phyloP scores from a whole-genome alignment of 1,284 basidiomycete genomes.

The Cystobasidiaceae sp. region DNA sequence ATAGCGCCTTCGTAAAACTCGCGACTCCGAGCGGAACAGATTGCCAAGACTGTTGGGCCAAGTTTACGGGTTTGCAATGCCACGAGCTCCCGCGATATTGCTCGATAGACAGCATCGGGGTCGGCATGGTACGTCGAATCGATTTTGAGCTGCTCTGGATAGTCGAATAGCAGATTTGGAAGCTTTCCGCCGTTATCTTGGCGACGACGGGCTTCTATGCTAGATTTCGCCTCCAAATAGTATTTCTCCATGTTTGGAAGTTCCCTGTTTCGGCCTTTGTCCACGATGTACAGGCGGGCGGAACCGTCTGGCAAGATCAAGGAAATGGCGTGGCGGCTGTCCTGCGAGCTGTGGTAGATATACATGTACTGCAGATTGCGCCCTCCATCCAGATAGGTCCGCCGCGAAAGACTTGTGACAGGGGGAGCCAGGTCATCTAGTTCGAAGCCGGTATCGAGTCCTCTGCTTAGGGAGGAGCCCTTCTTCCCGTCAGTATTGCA shows the following conservation, averaged over 20 bases:
- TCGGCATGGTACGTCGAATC: conserved; percentile 69
- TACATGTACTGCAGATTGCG: conserved; percentile 69
- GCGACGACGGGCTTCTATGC: conserved; percentile 38
- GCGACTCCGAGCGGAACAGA: conserved; percentile 81
- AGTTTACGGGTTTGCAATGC: conserved; percentile 55
- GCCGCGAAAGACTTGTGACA: conserved; percentile 56
- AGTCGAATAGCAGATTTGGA: conserved; percentile 54
- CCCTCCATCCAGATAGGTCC: conserved; percentile 67
- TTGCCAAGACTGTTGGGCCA: conserved; percentile 65
- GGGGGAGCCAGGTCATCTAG: conserved; percentile 73
- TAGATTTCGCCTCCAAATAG: conserved; percentile 60
- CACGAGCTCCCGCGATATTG: conserved; percentile 81
- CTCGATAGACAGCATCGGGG: conserved; percentile 74
- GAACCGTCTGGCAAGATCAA: conserved; percentile 70
- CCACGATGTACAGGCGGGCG: conserved; percentile 81
- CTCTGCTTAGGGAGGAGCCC: conserved; percentile 69
- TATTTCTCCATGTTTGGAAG: conserved; percentile 69
- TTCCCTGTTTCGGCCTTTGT: conserved; percentile 78
- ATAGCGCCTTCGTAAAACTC: conserved; percentile 74
- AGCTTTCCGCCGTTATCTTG: conserved; percentile 39
- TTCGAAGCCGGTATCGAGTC: conserved; percentile 77
- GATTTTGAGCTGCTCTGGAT: conserved; percentile 67
- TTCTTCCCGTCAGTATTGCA: conserved; percentile 65
- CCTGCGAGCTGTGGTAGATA: conserved; percentile 76
- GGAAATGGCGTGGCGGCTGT: conserved; percentile 81